Base-by-base conservation (phyloP, 495 filamentous ascomycete species). In the Cladorrhinum samala region DNA sequence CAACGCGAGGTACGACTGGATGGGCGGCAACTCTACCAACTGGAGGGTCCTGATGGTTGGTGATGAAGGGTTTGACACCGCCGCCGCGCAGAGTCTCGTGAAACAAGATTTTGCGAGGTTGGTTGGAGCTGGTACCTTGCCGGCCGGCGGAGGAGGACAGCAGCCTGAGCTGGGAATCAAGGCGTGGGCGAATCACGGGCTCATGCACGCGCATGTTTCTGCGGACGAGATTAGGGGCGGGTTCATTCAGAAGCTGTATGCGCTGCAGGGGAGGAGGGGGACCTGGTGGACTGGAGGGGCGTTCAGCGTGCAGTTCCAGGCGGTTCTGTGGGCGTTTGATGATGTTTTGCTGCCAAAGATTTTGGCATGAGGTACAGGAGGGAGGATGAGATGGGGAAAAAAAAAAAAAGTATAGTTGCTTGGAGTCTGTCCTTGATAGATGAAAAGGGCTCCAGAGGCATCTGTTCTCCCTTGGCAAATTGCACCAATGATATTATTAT, bases 251-350 rank as follows among this genome's bases (percentile, higher is more conserved):
- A 52, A 72, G 19, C 53, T 78, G 50, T 70, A 77, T 54, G 71
- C 52, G 9, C 56, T 85, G 52, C 79, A 85, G 60, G 80, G 80
- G 1, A 53, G 68, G n/a, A 50, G 70, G 41, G 63, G 67, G 11
- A 82, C 77, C 9, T 83, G 60, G 50, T 83, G 73, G 51, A 82
- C 79, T 0, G 80, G 80, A 1, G 77, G 76, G 7, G 65, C 64
- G 2, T 72, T 57, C 21, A 45, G 55, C 16, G 56, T 54, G 17
- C 69, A 77, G 44, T 72, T 73, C 50, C 65, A 70, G 50, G 56
- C 65, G 2, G 54, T 67, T 24, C 39, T 76, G 17, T 75, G 72
- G 71, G 52, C 69, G 23, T 78, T 71, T 60, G 62, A 63, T 23
- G 64, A 67, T 42, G 36, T 54, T 9, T 23, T 70, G 27, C 24